A percentile compares a stretch with the other conserved stretches of the same genome.
Conservation (phyloP, 495 filamentous ascomycete species). For the Aspergillus steynii region DNA sequence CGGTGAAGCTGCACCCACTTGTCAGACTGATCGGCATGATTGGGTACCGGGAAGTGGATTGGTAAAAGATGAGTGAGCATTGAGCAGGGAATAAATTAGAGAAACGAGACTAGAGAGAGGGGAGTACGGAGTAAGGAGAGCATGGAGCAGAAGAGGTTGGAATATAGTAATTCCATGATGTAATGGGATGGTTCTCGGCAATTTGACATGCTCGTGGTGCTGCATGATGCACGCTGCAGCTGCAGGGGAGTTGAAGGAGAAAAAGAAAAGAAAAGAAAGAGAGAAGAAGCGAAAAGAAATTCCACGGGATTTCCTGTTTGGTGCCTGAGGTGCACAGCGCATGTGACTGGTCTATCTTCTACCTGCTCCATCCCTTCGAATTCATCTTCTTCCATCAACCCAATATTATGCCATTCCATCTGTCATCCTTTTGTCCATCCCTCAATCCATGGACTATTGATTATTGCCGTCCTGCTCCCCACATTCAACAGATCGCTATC, state of each 20-base stretch:
- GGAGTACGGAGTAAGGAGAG: too few species aligned
- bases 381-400: too few species aligned
- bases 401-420: not conserved
- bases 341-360: not conserved
- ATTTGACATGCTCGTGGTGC: not conserved
- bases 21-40: not conserved
- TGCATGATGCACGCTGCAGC: not conserved
- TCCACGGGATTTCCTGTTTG: too few species aligned
- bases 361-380: not conserved
- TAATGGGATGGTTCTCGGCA: not conserved
- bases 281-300: too few species aligned
- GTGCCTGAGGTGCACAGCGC: too few species aligned
- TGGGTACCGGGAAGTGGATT: not conserved
- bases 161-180: not conserved
- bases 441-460: not conserved
- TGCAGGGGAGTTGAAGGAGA: not conserved
- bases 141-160: not conserved
- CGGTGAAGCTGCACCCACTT: not conserved
- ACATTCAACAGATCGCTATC: conserved; percentile 8
- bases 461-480: not conserved
- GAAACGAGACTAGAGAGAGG: too few species aligned
- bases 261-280: not conserved
- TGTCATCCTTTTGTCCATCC: not conserved
- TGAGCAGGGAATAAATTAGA: not conserved
- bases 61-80: not conserved